A percentile compares a stretch with the other conserved stretches of the same genome.
These are phyloP conservation scores for Blumeriella jaapii DNA, from an alignment of 2,329 filamentous ascomycete genomes.

Conservation along the genomic window DNA sequence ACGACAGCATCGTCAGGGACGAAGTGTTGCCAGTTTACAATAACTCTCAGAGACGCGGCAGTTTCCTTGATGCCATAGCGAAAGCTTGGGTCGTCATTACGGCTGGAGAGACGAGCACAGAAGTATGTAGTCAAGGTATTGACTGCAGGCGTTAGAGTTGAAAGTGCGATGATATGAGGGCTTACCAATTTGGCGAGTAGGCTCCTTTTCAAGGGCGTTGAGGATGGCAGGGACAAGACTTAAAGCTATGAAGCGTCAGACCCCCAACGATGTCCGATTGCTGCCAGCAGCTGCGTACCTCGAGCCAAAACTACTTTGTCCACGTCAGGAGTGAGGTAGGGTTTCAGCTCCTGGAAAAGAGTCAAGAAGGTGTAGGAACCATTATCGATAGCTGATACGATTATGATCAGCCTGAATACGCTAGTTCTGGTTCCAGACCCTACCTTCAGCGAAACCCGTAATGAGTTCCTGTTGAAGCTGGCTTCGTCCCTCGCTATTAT, in stretches of 20 bases:
- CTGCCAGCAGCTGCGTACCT: conserved; percentile 8
- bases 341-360: conserved; percentile 13
- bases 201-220: conserved; percentile 5
- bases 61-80: conserved; percentile 17
- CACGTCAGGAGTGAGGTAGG: conserved; percentile 13
- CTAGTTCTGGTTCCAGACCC: not conserved
- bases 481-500: not conserved
- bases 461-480: conserved; percentile 9
- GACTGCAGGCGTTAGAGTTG: conserved; percentile 7
- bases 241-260: conserved; percentile 12
- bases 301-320: conserved; percentile 13
- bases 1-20: conserved; percentile 10
- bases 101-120: conserved; percentile 9
- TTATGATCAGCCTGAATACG: conserved; percentile 1
- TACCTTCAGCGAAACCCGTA: conserved; percentile 12
- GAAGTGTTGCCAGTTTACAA: conserved; percentile 14
- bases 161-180: not conserved
- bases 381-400: conserved; percentile 12
- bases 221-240: conserved; percentile 13
- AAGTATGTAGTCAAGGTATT: conserved; percentile 18
- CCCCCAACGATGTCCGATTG: not conserved
- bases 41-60: conserved; percentile 6
- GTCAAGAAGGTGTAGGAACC: conserved; percentile 8
- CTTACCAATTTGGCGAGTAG: conserved; percentile 15
- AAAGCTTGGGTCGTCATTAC: conserved; percentile 9